Conservation (phyloP, 2,329 filamentous ascomycete species). For the Nothopassalora personata region DNA sequence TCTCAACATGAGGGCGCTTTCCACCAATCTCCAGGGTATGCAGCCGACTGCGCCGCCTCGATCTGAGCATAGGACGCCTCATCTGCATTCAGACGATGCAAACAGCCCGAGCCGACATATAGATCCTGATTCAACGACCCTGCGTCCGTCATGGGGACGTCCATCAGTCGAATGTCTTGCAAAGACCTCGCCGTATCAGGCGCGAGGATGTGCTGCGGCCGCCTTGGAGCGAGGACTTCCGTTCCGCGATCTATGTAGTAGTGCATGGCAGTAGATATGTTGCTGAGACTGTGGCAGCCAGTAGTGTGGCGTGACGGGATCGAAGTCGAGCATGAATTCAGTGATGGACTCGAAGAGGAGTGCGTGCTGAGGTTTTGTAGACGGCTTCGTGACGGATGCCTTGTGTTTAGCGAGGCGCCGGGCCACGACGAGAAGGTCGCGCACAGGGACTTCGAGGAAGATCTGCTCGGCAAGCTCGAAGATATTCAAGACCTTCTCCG, state of each 20-base stretch:
- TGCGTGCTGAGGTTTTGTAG: slow-evolving; percentile 1
- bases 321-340: background rate
- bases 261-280: background rate
- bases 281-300: too few species aligned
- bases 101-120: background rate
- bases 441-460: slow-evolving; percentile 4
- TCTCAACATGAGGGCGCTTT: background rate
- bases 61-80: background rate
- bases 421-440: slow-evolving; percentile 3
- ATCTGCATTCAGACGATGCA: background rate
- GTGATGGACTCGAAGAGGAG: slow-evolving; percentile 9
- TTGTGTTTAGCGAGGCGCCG: slow-evolving; percentile 1
- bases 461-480: slow-evolving; percentile 8
- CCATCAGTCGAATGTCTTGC: background rate
- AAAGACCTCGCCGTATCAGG: background rate
- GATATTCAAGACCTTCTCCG: slow-evolving; percentile 2
- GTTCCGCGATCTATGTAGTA: background rate
- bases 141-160: background rate
- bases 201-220: background rate
- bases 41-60: background rate
- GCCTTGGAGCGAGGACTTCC: background rate
- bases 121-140: background rate
- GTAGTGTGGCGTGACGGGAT: background rate
- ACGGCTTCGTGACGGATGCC: background rate
- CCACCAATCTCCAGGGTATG: background rate